Evolutionary conservation across 1,284 basidiomycete species (phyloP).

Genomic region (Papiliotrema fonsecae): DNA sequence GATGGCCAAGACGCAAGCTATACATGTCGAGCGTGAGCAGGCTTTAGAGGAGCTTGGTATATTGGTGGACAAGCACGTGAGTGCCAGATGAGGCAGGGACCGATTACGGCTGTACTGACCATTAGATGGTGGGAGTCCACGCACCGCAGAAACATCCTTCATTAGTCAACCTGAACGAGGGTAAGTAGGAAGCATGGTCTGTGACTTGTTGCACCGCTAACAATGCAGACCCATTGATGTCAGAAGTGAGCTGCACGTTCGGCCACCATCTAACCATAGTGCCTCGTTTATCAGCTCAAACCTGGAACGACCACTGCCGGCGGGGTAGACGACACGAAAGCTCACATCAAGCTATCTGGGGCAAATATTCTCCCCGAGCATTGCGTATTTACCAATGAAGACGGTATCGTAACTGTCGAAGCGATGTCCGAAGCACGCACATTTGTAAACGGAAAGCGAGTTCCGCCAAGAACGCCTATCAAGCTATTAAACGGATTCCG

Average conservation of each 20-base stretch:
- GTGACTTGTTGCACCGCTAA: no score
- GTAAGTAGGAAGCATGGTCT: no score
- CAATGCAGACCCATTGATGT: slow-evolving; percentile 77
- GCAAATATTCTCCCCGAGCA: slow-evolving; percentile 88
- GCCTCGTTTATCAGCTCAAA: slow-evolving; percentile 92
- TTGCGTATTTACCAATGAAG: slow-evolving; percentile 81
- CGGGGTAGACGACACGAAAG: slow-evolving; percentile 70
- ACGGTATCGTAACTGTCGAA: slow-evolving; percentile 78
- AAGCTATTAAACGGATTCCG: slow-evolving; percentile 73
- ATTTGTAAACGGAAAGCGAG: slow-evolving; percentile 79
- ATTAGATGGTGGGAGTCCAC: slow-evolving; percentile 59
- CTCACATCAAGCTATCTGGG: slow-evolving; percentile 89
- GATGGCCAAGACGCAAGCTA: slow-evolving; percentile 80
- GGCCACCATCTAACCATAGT: slow-evolving; percentile 42
- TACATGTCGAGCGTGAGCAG: slow-evolving; percentile 93
- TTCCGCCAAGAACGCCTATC: slow-evolving; percentile 58
- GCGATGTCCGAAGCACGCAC: slow-evolving; percentile 75
- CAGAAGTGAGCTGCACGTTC: slow-evolving; percentile 4
- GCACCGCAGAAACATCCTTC: slow-evolving; percentile 99
- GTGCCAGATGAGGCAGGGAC: no score
- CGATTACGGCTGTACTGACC: neutral
- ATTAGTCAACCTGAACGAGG: slow-evolving; percentile 92
- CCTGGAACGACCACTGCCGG: slow-evolving; percentile 80
- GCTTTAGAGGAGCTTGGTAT: slow-evolving; percentile 96
- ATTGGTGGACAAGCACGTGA: slow-evolving; percentile 84